phyloP scores from a whole-genome alignment of 495 filamentous ascomycete species.

The Pyrenula massariospora region DNA sequence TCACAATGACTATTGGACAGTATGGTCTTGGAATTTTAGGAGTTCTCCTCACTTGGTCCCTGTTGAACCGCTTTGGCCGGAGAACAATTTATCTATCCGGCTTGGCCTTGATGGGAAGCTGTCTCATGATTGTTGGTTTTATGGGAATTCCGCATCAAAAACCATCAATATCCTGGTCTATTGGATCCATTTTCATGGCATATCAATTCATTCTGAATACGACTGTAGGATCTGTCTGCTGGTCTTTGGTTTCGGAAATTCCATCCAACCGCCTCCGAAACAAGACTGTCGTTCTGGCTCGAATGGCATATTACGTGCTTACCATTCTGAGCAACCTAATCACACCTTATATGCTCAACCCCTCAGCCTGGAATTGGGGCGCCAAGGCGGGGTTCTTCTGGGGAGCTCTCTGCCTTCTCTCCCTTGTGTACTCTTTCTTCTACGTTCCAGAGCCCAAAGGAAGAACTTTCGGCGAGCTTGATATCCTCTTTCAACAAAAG shows the following conservation, averaged over 20 bases:
- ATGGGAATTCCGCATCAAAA: constrained; percentile 39
- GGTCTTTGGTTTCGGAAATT: constrained; percentile 50
- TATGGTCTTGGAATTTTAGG: constrained; percentile 56
- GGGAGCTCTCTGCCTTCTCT: constrained; percentile 44
- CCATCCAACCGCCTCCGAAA: constrained; percentile 47
- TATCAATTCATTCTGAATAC: constrained; percentile 50
- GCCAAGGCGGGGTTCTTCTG: constrained; percentile 56
- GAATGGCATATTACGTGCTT: constrained; percentile 50
- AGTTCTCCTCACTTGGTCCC: constrained; percentile 51
- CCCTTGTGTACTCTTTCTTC: constrained; percentile 50
- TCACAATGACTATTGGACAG: constrained; percentile 52
- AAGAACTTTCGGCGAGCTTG: constrained; percentile 50
- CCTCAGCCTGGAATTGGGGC: constrained; percentile 48
- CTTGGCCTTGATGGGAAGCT: constrained; percentile 35
- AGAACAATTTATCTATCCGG: constrained; percentile 49
- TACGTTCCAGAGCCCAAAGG: constrained; percentile 50
- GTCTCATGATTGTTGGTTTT: constrained; percentile 51
- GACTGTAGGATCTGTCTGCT: constrained; percentile 54
- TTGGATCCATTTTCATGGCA: constrained; percentile 44
- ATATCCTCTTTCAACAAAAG: constrained; percentile 46
- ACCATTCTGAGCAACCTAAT: constrained; percentile 46
- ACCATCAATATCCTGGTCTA: constrained; percentile 34
- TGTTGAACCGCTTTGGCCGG: constrained; percentile 50
- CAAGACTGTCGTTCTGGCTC: constrained; percentile 47
- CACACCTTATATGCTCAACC: constrained; percentile 56